Evolutionary conservation across 306 rosid species (phyloP).

Genomic region (Casuarina equisetifolia): DNA sequence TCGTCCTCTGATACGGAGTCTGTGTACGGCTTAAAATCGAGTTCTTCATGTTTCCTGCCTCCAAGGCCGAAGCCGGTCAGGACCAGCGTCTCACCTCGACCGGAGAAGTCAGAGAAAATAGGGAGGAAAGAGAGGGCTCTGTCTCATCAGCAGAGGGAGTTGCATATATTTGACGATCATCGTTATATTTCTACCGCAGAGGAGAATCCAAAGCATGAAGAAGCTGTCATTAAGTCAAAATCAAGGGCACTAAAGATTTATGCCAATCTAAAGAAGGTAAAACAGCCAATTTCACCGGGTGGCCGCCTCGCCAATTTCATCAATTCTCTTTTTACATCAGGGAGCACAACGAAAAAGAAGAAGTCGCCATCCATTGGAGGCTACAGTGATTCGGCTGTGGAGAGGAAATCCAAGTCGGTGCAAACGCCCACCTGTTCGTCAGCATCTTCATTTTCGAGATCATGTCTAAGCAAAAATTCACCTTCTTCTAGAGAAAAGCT

Average conservation of each 20-base stretch:
- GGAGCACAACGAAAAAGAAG: slow-evolving; percentile 36
- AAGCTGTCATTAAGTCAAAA: slow-evolving; percentile 56
- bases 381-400: slow-evolving; percentile 17
- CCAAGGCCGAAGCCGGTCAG: slow-evolving; percentile 54
- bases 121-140: slow-evolving; percentile 38
- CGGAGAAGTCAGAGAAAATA: slow-evolving; percentile 34
- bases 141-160: slow-evolving; percentile 22
- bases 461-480: slow-evolving; percentile 76
- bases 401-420: slow-evolving; percentile 38
- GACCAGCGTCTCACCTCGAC: slow-evolving; percentile 34
- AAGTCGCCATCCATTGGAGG: slow-evolving; percentile 19
- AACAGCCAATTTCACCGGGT: slow-evolving; percentile 88
- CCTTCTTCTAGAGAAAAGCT: slow-evolving; percentile 50
- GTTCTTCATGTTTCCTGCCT: slow-evolving; percentile 50
- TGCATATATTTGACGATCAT: slow-evolving; percentile 30
- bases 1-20: slow-evolving; percentile 88
- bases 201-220: slow-evolving; percentile 23
- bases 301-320: slow-evolving; percentile 67
- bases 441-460: slow-evolving; percentile 69
- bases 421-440: slow-evolving; percentile 71
- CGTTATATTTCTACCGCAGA: slow-evolving; percentile 15
- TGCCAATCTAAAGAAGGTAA: slow-evolving; percentile 78
- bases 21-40: slow-evolving; percentile 38
- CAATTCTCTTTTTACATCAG: slow-evolving; percentile 57
- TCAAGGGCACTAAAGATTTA: slow-evolving; percentile 78